Conservation (phyloP, 352 stramenopile species). For the Pythium chondricola region DNA sequence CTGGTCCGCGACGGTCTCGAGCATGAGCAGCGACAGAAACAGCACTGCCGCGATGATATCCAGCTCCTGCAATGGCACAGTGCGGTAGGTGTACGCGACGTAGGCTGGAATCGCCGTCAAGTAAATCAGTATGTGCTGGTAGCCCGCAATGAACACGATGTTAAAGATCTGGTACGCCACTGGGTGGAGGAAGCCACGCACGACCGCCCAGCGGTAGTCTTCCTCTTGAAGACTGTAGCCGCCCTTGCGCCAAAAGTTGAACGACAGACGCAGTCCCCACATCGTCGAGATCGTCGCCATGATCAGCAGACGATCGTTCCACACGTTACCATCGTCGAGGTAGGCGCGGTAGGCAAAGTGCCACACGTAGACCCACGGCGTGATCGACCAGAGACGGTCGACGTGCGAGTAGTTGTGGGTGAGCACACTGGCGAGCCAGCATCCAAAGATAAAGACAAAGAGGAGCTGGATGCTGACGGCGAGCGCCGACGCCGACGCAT, state of each 20-base stretch:
- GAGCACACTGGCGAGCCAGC: constrained; percentile 54
- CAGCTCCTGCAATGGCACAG: constrained; percentile 40
- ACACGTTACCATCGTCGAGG: constrained; percentile 44
- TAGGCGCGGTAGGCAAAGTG: constrained; percentile 58
- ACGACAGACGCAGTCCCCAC: constrained; percentile 85
- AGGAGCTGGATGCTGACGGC: constrained; percentile 41
- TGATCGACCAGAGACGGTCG: constrained; percentile 91
- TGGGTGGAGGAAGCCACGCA: constrained; percentile 76
- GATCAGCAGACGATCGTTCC: constrained; percentile 54
- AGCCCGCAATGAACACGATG: constrained; percentile 86
- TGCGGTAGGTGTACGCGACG: constrained; percentile 41
- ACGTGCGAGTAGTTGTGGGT: constrained; percentile 90
- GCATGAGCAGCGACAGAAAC: constrained; percentile 61
- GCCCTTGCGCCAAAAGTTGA: constrained; percentile 90
- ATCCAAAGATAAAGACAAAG: constrained; percentile 32
- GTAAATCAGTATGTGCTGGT: constrained; percentile 86
- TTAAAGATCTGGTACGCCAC: constrained; percentile 89
- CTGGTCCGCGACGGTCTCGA: constrained; percentile 89
- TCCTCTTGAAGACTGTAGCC: constrained; percentile 87
- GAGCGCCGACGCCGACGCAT: constrained; percentile 29
- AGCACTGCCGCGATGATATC: constrained; percentile 56
- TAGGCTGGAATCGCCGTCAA: constrained; percentile 75
- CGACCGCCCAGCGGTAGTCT: constrained; percentile 89
- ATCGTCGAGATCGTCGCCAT: constrained; percentile 80
- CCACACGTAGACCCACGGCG: constrained; percentile 83